phyloP scores from a whole-genome alignment of 805 yeast genomes.

The Suhomyces kilbournensis region DNA sequence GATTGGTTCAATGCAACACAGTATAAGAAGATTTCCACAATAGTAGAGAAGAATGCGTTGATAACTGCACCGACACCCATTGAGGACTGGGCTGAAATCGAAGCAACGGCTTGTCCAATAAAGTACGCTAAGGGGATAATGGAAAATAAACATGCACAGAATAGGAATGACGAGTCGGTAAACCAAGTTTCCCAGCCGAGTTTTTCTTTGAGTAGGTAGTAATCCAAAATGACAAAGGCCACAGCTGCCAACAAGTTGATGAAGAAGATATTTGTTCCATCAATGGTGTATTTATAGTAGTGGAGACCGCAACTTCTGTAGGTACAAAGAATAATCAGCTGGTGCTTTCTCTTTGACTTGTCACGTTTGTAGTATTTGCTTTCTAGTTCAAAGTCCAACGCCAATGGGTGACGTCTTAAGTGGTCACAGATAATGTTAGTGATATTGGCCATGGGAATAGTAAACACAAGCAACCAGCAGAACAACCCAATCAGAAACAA shows the following conservation, averaged over 20 bases:
- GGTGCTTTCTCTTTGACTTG: slow-evolving; percentile 43
- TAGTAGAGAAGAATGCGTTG: slow-evolving; percentile 94
- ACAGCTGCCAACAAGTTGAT: slow-evolving; percentile 81
- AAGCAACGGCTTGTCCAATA: slow-evolving; percentile 99
- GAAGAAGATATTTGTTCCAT: slow-evolving; percentile 91
- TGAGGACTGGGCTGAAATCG: slow-evolving; percentile 95
- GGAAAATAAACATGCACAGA: slow-evolving; percentile 73
- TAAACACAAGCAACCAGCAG: slow-evolving; percentile 82
- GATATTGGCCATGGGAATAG: slow-evolving; percentile 92
- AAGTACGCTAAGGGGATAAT: slow-evolving; percentile 93
- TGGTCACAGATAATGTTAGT: slow-evolving; percentile 66
- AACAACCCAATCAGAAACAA: slow-evolving; percentile 50
- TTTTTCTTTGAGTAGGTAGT: slow-evolving; percentile 54
- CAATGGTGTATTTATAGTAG: slow-evolving; percentile 93
- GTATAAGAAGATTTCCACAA: slow-evolving; percentile 89
- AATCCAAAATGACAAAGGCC: slow-evolving; percentile 77
- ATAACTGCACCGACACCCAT: slow-evolving; percentile 99
- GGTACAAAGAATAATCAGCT: slow-evolving; percentile 75
- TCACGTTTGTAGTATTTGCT: slow-evolving; percentile 42
- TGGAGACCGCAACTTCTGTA: slow-evolving; percentile 90
- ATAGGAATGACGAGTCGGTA: slow-evolving; percentile 64
- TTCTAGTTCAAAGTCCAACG: slow-evolving; percentile 69
- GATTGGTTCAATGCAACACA: slow-evolving; percentile 85
- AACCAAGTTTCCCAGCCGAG: slow-evolving; percentile 38
- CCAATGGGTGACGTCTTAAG: slow-evolving; percentile 85